Conservation (phyloP, 2,329 filamentous ascomycete genomes). For the Blastomyces parvus region DNA sequence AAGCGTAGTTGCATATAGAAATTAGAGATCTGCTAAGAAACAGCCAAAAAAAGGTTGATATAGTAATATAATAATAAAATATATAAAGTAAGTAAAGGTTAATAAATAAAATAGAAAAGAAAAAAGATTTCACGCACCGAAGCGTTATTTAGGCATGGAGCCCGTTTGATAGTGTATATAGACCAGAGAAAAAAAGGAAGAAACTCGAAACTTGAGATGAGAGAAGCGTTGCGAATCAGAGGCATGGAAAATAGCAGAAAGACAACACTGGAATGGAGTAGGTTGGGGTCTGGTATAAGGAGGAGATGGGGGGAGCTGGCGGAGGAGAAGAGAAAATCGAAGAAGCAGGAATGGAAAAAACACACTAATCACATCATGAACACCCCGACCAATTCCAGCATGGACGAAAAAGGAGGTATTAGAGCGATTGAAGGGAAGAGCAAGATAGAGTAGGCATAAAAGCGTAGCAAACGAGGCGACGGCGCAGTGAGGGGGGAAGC, state of each 20-base stretch:
- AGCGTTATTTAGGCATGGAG: background rate
- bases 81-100: background rate
- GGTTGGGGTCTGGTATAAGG: background rate
- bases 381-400: background rate
- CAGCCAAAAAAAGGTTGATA: background rate
- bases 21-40: background rate
- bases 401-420: background rate
- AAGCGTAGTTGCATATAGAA: background rate
- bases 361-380: background rate
- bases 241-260: background rate
- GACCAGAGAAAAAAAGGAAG: background rate
- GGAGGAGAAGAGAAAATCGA: background rate
- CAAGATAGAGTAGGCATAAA: background rate
- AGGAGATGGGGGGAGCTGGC: background rate
- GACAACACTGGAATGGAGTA: background rate
- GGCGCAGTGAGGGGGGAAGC: too few species aligned
- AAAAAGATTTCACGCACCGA: background rate
- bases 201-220: background rate
- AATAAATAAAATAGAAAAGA: background rate
- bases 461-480: background rate
- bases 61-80: constrained; percentile 1
- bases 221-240: background rate
- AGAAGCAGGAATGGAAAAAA: background rate
- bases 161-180: background rate
- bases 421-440: background rate